phyloP scores from a whole-genome alignment of 2,329 filamentous ascomycete species.

The Rhynchosporium agropyri region DNA sequence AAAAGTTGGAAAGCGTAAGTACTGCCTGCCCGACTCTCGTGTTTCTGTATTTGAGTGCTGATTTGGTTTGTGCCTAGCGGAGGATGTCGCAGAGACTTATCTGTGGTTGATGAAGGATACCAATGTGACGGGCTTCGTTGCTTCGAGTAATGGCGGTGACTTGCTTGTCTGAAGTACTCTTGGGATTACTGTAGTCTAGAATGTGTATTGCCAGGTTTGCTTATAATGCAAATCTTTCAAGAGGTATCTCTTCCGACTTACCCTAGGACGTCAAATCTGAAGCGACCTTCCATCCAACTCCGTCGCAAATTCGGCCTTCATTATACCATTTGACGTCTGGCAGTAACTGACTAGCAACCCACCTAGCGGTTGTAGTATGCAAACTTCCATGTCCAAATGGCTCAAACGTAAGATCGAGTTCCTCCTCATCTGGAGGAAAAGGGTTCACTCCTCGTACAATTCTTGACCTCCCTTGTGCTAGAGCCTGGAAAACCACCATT shows the following conservation, averaged over 20 bases:
- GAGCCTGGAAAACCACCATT: slow-evolving; percentile 60
- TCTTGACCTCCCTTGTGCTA: slow-evolving; percentile 54
- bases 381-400: slow-evolving; percentile 60
- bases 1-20: slow-evolving; percentile 30
- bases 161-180: slow-evolving; percentile 22
- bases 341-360: slow-evolving; percentile 57
- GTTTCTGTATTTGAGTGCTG: slow-evolving; percentile 1
- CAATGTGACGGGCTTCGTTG: slow-evolving; percentile 44
- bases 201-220: background rate
- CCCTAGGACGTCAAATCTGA: background rate
- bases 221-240: background rate
- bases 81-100: slow-evolving; percentile 50
- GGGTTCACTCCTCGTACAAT: slow-evolving; percentile 31
- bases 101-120: slow-evolving; percentile 49
- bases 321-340: slow-evolving; percentile 54
- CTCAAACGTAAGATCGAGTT: slow-evolving; percentile 49
- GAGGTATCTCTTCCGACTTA: too few relatives aligned
- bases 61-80: slow-evolving; percentile 29
- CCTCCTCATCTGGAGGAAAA: slow-evolving; percentile 35
- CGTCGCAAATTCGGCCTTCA: slow-evolving; percentile 53
- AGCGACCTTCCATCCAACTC: slow-evolving; percentile 44
- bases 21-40: background rate
- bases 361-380: slow-evolving; percentile 62
- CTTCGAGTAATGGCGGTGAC: slow-evolving; percentile 28
- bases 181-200: background rate